Conservation (phyloP, 2,329 filamentous ascomycete genomes). For the Calycina marina region DNA sequence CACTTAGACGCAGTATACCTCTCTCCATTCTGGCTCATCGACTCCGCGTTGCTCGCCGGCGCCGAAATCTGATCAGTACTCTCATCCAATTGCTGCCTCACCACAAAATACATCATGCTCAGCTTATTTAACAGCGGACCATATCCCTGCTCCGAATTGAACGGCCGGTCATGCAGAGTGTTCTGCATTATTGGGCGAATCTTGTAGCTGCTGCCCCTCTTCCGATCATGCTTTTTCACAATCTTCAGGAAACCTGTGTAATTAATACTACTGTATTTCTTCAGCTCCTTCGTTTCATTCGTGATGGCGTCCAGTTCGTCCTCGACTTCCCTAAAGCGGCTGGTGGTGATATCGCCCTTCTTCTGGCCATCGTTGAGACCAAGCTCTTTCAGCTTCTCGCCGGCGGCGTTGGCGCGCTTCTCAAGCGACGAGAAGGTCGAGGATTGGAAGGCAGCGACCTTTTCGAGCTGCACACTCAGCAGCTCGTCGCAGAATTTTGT, state of each 20-base stretch:
- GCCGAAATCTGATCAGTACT: constrained; percentile 26
- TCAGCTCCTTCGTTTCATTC: constrained; percentile 81
- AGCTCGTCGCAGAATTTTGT: constrained; percentile 88
- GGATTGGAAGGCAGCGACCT: constrained; percentile 81
- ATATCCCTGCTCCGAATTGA: constrained; percentile 86
- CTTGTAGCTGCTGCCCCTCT: constrained; percentile 72
- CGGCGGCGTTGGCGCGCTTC: constrained; percentile 37
- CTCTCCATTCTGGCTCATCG: constrained; percentile 49
- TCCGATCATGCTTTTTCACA: constrained; percentile 96
- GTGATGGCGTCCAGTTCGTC: constrained; percentile 75
- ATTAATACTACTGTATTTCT: constrained; percentile 91
- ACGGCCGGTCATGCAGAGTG: constrained; percentile 72
- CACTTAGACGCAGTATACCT: constrained; percentile 79
- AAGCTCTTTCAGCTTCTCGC: constrained; percentile 65
- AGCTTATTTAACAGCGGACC: constrained; percentile 79
- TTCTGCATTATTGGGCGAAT: constrained; percentile 87
- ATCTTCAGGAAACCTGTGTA: constrained; percentile 98
- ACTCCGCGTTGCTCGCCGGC: constrained; percentile 25
- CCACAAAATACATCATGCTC: constrained; percentile 90
- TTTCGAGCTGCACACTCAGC: constrained; percentile 87
- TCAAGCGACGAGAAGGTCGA: constrained; percentile 50
- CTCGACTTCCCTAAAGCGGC: constrained; percentile 55
- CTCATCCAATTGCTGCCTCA: constrained; percentile 68
- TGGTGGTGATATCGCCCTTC: constrained; percentile 32
- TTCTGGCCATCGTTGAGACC: constrained; percentile 33